Base-by-base conservation (phyloP, 106 monocot species). In the Dendrobium nobile region DNA sequence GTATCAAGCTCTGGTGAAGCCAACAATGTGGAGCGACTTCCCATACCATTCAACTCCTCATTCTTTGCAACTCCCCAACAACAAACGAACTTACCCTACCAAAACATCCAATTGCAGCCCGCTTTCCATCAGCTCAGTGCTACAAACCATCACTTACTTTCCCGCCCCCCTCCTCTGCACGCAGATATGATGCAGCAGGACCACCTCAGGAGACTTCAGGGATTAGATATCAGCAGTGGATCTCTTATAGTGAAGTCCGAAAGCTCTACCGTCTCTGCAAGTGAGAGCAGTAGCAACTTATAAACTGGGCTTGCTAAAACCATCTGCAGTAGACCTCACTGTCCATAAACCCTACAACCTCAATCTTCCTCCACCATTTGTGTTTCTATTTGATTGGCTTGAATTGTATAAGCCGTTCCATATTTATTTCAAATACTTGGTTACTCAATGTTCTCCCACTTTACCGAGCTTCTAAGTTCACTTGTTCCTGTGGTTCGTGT, bases 251-350 rank as follows among this genome's bases (percentile, higher is more conserved):
- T 92, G 28, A 96, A 97, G 85, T 87, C 92, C 42, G 92, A 94
- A 77, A 86, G 83, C 73, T 83, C 88, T 45, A 85, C 94, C 4
- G 81, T 94, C 18, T 96, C 96, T 76, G 93, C 91, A 2, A 90
- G 87, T 15, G 96, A 92, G 84, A 90, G 96, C 88, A 97, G 92
- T 81, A 94, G 82, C 80, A 92, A 80, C 42, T 90, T 93, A 84
- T 92, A 82, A 88, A 58, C 77, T 65, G 68, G 43, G 72, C 84
- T 67, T 18, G 8, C 45, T 45, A 45, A 45, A 45, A 45, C 6
- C 45, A 45, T 6, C 45, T 45, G 45, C 45, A 45, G 51, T 51
- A 51, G 51, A 51, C 51, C 51, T 51, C 51, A 13, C 51, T 51
- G 51, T 51, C 51, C 51, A 51, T 51, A 15, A 51, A 51, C 51